Percentiles rank a stretch among this genome's conserved stretches.
These are phyloP conservation scores for Mimosa bimucronata DNA, from an alignment of 306 rosid species.

Conservation along the genomic window DNA sequence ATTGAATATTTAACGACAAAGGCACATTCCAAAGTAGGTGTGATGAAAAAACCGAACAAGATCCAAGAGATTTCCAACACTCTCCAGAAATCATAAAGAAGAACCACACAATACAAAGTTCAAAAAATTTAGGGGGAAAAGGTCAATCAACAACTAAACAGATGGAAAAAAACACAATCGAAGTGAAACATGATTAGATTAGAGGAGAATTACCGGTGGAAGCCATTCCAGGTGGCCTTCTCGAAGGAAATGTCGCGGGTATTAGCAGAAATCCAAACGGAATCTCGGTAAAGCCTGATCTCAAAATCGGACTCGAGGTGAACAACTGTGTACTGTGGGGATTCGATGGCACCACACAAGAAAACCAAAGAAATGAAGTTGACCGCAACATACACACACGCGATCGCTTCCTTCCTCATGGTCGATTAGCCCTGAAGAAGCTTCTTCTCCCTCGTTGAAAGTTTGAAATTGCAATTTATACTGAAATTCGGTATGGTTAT, in stretches of 20 bases:
- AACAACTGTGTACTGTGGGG: conserved; percentile 59
- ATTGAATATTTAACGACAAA: not conserved
- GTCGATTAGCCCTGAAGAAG: not conserved
- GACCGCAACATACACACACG: not conserved
- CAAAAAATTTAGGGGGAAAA: not conserved
- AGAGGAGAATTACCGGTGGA: conserved; percentile 49
- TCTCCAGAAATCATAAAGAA: not conserved
- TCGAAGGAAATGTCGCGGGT: conserved; percentile 48
- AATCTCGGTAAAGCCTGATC: conserved; percentile 61
- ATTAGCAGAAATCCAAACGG: conserved; percentile 71
- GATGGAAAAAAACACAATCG: not conserved
- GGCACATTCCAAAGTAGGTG: not conserved
- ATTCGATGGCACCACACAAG: conserved; percentile 49
- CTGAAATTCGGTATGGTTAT: not conserved
- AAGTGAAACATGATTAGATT: not conserved
- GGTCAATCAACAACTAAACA: not conserved
- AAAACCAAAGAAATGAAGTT: not conserved
- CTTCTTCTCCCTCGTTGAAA: not conserved
- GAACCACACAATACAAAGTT: not conserved
- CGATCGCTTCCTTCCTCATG: conserved; percentile 29
- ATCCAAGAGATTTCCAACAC: conserved; percentile 1
- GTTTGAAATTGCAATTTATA: not conserved
- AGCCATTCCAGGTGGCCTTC: conserved; percentile 59
- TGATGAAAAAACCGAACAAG: not conserved
- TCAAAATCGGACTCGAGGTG: conserved; percentile 76